phyloP scores from a whole-genome alignment of 75 land plant species.

The Cunninghamia lanceolata region DNA sequence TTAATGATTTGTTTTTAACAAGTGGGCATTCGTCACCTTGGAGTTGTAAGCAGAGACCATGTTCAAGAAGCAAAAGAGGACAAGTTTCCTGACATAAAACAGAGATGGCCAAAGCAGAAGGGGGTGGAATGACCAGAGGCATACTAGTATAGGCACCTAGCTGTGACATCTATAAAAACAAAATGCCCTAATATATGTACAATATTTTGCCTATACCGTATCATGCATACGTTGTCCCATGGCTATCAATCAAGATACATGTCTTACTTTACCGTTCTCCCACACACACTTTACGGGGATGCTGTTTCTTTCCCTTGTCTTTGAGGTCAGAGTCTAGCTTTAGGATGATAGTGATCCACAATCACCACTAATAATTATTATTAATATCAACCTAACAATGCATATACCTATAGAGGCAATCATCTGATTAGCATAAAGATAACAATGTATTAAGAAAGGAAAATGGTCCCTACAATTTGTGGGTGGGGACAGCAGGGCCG shows the following conservation, averaged over 20 bases:
- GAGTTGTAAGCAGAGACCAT: not conserved
- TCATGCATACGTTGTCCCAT: not conserved
- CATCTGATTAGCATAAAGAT: not conserved
- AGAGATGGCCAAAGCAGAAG: not conserved
- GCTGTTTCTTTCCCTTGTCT: not conserved
- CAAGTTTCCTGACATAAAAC: constrained; percentile 1
- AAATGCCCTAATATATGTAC: not conserved
- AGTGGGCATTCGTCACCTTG: not conserved
- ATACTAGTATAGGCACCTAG: not conserved
- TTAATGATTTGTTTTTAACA: not conserved
- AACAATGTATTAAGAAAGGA: not conserved
- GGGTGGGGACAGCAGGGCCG: not conserved
- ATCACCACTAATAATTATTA: not conserved
- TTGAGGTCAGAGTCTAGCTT: not conserved
- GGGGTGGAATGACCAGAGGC: not conserved
- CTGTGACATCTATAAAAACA: not conserved
- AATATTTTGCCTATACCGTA: not conserved
- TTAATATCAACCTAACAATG: not conserved
- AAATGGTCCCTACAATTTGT: not conserved
- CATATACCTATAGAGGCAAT: not conserved
- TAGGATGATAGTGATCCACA: not conserved
- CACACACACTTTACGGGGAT: not conserved
- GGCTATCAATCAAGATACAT: not conserved
- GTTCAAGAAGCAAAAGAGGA: constrained; percentile 6
- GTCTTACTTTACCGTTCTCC: not conserved